phyloP scores from a whole-genome alignment of 2,329 filamentous ascomycete species.

The Phialophora chinensis region DNA sequence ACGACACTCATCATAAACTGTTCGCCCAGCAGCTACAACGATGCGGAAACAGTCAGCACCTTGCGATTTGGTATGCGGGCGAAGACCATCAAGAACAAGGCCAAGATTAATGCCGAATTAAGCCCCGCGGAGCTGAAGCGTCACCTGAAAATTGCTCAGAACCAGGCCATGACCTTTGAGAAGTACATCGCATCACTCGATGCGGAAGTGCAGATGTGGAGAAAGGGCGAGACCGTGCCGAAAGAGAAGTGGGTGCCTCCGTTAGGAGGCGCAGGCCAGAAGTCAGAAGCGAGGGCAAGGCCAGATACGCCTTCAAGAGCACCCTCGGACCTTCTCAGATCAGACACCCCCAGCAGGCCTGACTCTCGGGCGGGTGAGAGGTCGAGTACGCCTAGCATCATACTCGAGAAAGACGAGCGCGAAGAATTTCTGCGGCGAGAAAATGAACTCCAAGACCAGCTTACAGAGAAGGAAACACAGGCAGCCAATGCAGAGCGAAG shows the following conservation, averaged over 20 bases:
- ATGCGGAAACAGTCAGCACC: slow-evolving; percentile 89
- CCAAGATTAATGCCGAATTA: slow-evolving; percentile 98
- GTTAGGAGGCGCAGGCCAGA: slow-evolving; percentile 50
- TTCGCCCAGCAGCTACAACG: slow-evolving; percentile 98
- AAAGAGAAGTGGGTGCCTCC: slow-evolving; percentile 85
- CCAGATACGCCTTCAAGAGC: slow-evolving; percentile 65
- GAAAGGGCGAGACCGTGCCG: slow-evolving; percentile 83
- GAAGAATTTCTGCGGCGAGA: slow-evolving; percentile 94
- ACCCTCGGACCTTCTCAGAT: slow-evolving; percentile 56
- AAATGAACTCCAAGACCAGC: slow-evolving; percentile 95
- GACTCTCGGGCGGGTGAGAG: slow-evolving; percentile 77
- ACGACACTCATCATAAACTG: slow-evolving; percentile 99
- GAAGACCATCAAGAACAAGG: slow-evolving; percentile 99
- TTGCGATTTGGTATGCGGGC: slow-evolving; percentile 93
- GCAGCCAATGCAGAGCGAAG: slow-evolving; percentile 79
- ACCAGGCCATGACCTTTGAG: slow-evolving; percentile 86
- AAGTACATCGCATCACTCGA: slow-evolving; percentile 83
- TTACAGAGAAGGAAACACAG: slow-evolving; percentile 87
- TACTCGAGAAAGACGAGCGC: slow-evolving; percentile 92
- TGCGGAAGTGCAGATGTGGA: slow-evolving; percentile 84
- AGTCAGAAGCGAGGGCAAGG: slow-evolving; percentile 54
- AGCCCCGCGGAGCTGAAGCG: slow-evolving; percentile 94
- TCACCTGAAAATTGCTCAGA: slow-evolving; percentile 89
- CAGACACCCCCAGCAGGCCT: slow-evolving; percentile 60
- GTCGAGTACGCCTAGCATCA: slow-evolving; percentile 82